These are phyloP conservation scores for Dactylellina cionopaga DNA, from an alignment of 2,329 filamentous ascomycete genomes.

Conservation along the genomic window DNA sequence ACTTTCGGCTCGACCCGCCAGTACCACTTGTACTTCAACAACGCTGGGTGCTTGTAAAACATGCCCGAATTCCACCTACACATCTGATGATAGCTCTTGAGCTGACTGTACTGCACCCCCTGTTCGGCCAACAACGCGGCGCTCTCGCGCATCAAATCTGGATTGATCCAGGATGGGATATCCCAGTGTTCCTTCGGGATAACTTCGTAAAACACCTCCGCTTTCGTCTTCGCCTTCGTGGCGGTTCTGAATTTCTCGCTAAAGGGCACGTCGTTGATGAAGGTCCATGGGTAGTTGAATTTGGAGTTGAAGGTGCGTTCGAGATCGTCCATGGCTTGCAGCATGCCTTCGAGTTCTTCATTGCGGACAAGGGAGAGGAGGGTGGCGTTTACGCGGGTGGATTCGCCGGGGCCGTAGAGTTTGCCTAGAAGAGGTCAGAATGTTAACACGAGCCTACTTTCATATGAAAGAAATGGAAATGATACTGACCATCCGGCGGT, in stretches of 20 bases:
- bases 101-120: conserved; percentile 82
- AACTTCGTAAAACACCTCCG: conserved; percentile 83
- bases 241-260: conserved; percentile 88
- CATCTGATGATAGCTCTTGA: conserved; percentile 97
- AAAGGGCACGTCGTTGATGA: conserved; percentile 97
- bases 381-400: conserved; percentile 90
- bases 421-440: conserved; percentile 53
- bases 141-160: conserved; percentile 84
- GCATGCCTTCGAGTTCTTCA: conserved; percentile 82
- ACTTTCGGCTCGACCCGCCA: conserved; percentile 99
- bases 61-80: conserved; percentile 98
- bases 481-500: conserved; percentile 30
- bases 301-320: conserved; percentile 97
- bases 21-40: conserved; percentile 76
- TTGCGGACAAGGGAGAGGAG: conserved; percentile 92
- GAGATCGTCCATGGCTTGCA: conserved; percentile 88
- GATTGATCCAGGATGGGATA: conserved; percentile 89
- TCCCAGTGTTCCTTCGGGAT: conserved; percentile 97
- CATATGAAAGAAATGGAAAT: neutral
- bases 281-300: conserved; percentile 99
- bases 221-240: conserved; percentile 84
- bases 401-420: conserved; percentile 55
- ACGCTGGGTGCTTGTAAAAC: conserved; percentile 94
- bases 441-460: conserved; percentile 19
- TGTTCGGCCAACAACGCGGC: conserved; percentile 83